Evolutionary conservation across 257 asterid genomes (phyloP).

Genomic region (Rauvolfia tetraphylla): DNA sequence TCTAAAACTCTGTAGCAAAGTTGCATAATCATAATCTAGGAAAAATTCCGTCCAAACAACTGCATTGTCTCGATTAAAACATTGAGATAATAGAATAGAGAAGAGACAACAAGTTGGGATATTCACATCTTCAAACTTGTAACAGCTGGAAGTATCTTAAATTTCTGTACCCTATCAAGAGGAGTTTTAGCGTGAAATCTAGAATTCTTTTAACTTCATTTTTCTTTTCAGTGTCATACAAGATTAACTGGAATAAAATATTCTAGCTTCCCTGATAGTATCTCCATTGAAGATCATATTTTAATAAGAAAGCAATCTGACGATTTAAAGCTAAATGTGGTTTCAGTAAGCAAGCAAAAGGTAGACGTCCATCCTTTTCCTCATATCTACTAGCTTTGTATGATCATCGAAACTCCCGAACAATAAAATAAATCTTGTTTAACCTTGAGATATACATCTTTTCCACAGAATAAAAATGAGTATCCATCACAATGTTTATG

Average conservation of each 20-base stretch:
- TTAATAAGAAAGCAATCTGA: not conserved
- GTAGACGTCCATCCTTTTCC: not conserved
- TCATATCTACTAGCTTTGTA: not conserved
- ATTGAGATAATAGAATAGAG: not conserved
- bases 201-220: not conserved
- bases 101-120: not conserved
- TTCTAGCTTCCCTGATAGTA: not conserved
- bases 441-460: not conserved
- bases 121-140: not conserved
- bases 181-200: not conserved
- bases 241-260: not conserved
- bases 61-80: not conserved
- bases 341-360: not conserved
- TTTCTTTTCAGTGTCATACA: not conserved
- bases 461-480: not conserved
- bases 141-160: not conserved
- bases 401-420: not conserved
- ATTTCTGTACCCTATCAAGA: no score
- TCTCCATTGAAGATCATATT: not conserved
- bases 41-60: no score
- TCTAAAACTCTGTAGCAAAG: not conserved
- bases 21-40: no score
- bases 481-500: not conserved
- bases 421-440: not conserved
- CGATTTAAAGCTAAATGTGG: not conserved